Base-by-base conservation (phyloP, 2,329 filamentous ascomycete species). In the Colletotrichum australisinense region DNA sequence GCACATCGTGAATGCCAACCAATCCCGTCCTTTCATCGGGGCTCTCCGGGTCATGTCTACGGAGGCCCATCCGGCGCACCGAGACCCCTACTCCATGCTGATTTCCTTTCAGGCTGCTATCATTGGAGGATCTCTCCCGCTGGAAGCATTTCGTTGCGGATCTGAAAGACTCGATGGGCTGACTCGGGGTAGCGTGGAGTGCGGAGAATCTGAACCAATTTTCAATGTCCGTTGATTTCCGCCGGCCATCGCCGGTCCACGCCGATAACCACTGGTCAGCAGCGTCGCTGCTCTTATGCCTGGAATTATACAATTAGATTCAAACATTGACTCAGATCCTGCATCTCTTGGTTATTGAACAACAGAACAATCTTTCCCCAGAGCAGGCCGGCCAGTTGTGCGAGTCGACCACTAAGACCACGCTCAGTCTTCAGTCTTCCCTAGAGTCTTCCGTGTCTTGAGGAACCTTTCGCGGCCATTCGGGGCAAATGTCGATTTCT, bases 401-500 rank as follows among this genome's bases (percentile, higher is more conserved):
- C 42, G 42, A 49, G 7, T 49, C 16, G 19, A 19, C n/a, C 3
- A 46, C 19, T 4, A 4, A 7, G 42, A n/a, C 42, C 16, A 46
- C 6, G 16, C 24, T 66, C 67, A 73, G 16, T 71, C 71, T 32
- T 66, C 67, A 73, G 16, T 73, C 71, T 32, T 73, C 71, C 28
- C 71, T 73, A 16, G 62, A 66, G 24, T 73, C 71, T 22, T 73
- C 62, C 8, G 71, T 81, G 42, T 80, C 79, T 4, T 79, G 78
- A 6, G 81, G 78, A 14, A 76, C 79, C 80, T 98, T 98, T 79
- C 93, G 92, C 2, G 97, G 97, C 97, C 97, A 99, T 77, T 96
- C 94, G 60, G 93, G 92, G 60, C 94, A 95, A 72, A 97, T 91
- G 78, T 99, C 97, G 75, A 99, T 98, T 55, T 91, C 90, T 49